These are phyloP conservation scores for Colletotrichum abscissum DNA, from an alignment of 2,329 filamentous ascomycete genomes.

Conservation along the genomic window DNA sequence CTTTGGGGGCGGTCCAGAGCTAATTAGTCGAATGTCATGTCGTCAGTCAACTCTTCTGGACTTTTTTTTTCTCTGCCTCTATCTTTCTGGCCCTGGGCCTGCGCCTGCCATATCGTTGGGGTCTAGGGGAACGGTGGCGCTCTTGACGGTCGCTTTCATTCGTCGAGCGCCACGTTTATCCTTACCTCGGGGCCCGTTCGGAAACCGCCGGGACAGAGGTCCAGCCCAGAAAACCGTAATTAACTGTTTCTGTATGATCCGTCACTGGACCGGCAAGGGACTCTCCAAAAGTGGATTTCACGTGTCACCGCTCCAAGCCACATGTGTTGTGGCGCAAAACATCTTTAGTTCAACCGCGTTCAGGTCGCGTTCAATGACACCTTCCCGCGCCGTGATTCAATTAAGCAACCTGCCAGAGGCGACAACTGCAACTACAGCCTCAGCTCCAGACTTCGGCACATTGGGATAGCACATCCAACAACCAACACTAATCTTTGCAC, in stretches of 20 bases:
- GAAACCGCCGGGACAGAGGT: slow-evolving; percentile 26
- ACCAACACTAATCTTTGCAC: slow-evolving; percentile 3
- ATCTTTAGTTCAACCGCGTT: slow-evolving; percentile 10
- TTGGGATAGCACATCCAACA: not conserved
- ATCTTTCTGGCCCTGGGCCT: slow-evolving; percentile 29
- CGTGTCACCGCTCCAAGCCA: slow-evolving; percentile 12
- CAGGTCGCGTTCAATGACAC: slow-evolving; percentile 18
- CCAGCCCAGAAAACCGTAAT: not conserved
- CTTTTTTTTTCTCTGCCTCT: slow-evolving; percentile 32
- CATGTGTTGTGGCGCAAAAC: not conserved
- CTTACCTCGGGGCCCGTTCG: slow-evolving; percentile 32
- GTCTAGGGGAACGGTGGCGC: slow-evolving; percentile 1
- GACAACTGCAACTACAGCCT: not conserved
- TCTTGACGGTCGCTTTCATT: slow-evolving; percentile 9
- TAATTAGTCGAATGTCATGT: slow-evolving; percentile 21
- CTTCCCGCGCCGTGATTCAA: not conserved
- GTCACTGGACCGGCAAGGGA: not conserved
- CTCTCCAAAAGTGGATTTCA: slow-evolving; percentile 15
- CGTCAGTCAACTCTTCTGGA: slow-evolving; percentile 28
- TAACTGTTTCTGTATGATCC: slow-evolving; percentile 8
- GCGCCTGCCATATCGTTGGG: slow-evolving; percentile 17
- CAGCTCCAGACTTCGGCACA: not conserved
- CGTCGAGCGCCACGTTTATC: slow-evolving; percentile 6
- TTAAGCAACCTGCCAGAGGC: slow-evolving; percentile 10
- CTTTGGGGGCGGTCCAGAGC: slow-evolving; percentile 15